A percentile compares a stretch with the other conserved stretches of the same genome.
phyloP scores from a whole-genome alignment of 495 filamentous ascomycete species.

The Penicillium bovifimosum region DNA sequence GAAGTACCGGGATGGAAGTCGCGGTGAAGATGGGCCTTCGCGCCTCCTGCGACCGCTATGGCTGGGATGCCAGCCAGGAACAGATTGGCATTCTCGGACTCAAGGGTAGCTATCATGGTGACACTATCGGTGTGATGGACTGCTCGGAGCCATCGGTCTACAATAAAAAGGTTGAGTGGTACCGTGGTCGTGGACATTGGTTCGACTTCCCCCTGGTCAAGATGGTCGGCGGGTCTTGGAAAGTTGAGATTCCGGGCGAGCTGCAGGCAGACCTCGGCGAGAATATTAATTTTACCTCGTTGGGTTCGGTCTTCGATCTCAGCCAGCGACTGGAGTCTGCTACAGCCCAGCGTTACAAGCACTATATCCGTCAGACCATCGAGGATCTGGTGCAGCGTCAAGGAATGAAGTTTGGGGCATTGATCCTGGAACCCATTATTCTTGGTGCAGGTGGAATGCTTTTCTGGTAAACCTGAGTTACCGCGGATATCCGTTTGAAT shows the following conservation, averaged over 20 bases:
- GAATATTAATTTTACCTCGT: conserved; percentile 39
- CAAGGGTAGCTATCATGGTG: conserved; percentile 73
- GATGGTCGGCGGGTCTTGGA: conserved; percentile 58
- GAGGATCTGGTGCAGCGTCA: conserved; percentile 42
- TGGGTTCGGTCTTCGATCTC: conserved; percentile 59
- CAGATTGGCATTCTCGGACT: conserved; percentile 62
- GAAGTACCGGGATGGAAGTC: conserved; percentile 73
- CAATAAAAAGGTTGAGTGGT: conserved; percentile 77
- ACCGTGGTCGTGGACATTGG: conserved; percentile 67
- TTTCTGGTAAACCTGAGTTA: conserved; percentile 50
- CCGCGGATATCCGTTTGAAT: neutral
- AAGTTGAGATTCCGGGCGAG: conserved; percentile 48
- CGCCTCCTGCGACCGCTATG: conserved; percentile 57
- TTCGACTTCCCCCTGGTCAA: conserved; percentile 66
- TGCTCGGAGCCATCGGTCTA: conserved; percentile 64
- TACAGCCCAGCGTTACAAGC: conserved; percentile 45
- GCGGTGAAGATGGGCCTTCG: conserved; percentile 74
- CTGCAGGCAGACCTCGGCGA: conserved; percentile 43
- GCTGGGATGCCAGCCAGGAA: conserved; percentile 49
- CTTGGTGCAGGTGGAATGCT: conserved; percentile 75
- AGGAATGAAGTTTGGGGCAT: conserved; percentile 62
- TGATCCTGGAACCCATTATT: conserved; percentile 70
- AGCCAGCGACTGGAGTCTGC: conserved; percentile 38
- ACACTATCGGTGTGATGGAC: conserved; percentile 80
- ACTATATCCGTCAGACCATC: conserved; percentile 51